These are phyloP conservation scores for Phytophthora pini DNA, from an alignment of 352 stramenopile species.

Conservation along the genomic window DNA sequence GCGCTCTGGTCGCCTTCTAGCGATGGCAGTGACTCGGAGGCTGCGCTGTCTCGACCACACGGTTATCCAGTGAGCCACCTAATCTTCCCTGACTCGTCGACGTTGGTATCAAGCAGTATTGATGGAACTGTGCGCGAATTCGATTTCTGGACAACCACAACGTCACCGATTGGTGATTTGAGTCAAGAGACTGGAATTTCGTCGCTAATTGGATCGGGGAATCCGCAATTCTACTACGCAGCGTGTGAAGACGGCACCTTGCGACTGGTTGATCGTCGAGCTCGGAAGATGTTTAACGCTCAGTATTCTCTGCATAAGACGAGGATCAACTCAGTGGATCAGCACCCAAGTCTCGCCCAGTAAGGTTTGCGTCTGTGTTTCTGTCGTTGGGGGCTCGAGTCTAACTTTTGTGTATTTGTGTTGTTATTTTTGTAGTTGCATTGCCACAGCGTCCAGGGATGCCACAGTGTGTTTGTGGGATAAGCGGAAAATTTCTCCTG, in stretches of 20 bases:
- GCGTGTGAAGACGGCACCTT: slow-evolving; percentile 62
- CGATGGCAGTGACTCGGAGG: background rate
- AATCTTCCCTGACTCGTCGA: slow-evolving; percentile 57
- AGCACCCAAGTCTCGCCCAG: slow-evolving; percentile 57
- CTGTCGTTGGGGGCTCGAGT: background rate
- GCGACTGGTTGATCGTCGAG: slow-evolving; percentile 52
- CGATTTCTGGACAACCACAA: slow-evolving; percentile 49
- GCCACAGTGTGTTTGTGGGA: slow-evolving; percentile 80
- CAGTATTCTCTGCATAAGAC: slow-evolving; percentile 59
- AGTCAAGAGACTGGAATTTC: slow-evolving; percentile 48
- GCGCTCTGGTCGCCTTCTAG: slow-evolving; percentile 19
- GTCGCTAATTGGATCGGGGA: slow-evolving; percentile 41
- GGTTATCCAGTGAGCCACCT: slow-evolving; percentile 54
- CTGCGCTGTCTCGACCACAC: slow-evolving; percentile 59
- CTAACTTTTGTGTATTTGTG: slow-evolving; percentile 1
- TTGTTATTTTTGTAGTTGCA: slow-evolving; percentile 41
- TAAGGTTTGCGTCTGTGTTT: slow-evolving; percentile 34
- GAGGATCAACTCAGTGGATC: slow-evolving; percentile 77
- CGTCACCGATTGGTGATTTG: slow-evolving; percentile 50
- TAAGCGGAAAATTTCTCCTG: slow-evolving; percentile 46
- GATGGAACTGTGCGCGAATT: slow-evolving; percentile 68
- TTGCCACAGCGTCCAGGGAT: slow-evolving; percentile 73
- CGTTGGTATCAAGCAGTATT: slow-evolving; percentile 67
- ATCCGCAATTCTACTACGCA: slow-evolving; percentile 42
- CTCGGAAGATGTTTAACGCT: slow-evolving; percentile 13